Evolutionary conservation across 331 rosid species (phyloP).

Genomic region (Acacia pycnantha): DNA sequence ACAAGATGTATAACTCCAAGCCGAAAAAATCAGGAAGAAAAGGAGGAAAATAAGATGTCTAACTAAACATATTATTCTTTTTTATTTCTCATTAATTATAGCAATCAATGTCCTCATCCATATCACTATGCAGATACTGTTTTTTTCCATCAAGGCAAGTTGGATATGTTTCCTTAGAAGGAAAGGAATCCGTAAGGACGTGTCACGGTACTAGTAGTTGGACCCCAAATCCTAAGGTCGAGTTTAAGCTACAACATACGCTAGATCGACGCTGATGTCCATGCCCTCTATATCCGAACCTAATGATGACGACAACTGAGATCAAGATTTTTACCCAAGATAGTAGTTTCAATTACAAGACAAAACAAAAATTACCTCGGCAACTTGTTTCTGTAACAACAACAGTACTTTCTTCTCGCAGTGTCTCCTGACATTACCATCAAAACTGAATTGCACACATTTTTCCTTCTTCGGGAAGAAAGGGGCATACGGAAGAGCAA

Average conservation of each 20-base stretch:
- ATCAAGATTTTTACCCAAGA: not conserved
- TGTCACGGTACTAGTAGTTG: not conserved
- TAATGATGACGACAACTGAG: not conserved
- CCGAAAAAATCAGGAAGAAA: not conserved
- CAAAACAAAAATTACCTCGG: not conserved
- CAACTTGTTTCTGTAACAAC: not conserved
- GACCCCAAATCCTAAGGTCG: not conserved
- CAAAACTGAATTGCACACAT: not conserved
- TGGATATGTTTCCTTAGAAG: not conserved
- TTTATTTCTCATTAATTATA: not conserved
- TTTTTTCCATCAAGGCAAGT: not conserved
- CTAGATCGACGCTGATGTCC: not conserved
- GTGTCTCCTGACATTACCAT: not conserved
- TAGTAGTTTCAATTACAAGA: not conserved
- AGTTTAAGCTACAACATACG: not conserved
- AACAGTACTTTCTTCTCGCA: not conserved
- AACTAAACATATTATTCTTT: slow-evolving; percentile 26
- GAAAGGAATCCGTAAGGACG: not conserved
- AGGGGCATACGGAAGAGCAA: not conserved
- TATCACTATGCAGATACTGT: not conserved
- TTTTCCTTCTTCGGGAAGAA: not conserved
- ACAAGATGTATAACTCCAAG: not conserved
- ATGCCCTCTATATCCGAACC: not conserved
- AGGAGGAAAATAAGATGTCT: not conserved
- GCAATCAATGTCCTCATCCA: not conserved